These are phyloP conservation scores for Trifolium pratense DNA, from an alignment of 306 rosid genomes.

Conservation along the genomic window DNA sequence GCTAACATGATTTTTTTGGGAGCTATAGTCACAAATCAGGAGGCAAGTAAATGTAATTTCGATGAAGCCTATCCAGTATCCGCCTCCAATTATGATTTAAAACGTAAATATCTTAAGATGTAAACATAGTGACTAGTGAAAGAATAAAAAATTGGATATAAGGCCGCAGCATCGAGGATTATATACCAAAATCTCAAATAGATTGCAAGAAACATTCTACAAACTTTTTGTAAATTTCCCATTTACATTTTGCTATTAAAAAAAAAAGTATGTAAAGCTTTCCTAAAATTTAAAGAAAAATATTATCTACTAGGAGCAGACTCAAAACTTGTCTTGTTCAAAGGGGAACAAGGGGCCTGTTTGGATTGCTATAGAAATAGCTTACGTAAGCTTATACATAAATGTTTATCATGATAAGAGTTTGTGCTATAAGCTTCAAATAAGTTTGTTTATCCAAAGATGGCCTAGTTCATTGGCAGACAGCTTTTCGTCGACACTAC, in stretches of 20 bases:
- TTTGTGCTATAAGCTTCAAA: too few relatives aligned
- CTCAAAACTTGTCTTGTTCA: conserved; percentile 10
- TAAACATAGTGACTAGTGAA: neutral
- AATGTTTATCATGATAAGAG: too few relatives aligned
- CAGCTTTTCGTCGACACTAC: neutral
- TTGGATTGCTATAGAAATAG: too few relatives aligned
- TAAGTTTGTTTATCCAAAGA: too few relatives aligned
- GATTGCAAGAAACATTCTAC: neutral
- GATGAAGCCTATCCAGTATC: neutral
- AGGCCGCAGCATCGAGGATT: neutral
- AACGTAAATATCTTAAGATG: neutral
- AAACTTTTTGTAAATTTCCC: neutral
- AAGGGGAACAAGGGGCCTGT: neutral
- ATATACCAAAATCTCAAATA: conserved; percentile 9
- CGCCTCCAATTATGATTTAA: neutral
- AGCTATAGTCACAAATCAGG: neutral
- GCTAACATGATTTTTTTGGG: neutral
- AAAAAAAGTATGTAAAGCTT: neutral
- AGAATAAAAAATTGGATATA: conserved; percentile 4
- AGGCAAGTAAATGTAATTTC: neutral
- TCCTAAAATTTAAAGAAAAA: conserved; percentile 13
- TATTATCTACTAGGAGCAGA: conserved; percentile 1
- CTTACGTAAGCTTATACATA: too few relatives aligned
- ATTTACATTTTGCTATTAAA: neutral
- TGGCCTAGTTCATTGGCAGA: neutral